Conservation (phyloP, 805 yeast genomes). For the Candida morakotiae region DNA sequence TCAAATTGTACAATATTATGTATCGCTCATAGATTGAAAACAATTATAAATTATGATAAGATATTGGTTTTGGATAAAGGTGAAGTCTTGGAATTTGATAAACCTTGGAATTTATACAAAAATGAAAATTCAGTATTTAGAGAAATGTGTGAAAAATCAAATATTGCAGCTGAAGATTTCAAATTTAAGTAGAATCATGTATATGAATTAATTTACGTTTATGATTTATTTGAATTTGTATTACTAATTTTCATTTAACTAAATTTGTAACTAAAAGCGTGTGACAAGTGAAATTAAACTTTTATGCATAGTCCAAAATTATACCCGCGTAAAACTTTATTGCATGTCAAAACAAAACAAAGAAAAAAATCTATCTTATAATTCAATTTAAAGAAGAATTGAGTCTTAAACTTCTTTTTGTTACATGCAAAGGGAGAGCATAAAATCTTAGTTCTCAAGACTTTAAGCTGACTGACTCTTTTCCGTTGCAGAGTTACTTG, state of each 20-base stretch:
- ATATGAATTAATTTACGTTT: neutral
- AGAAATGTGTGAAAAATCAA: constrained; percentile 35
- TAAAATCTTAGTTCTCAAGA: too few species aligned
- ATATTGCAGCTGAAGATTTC: constrained; percentile 14
- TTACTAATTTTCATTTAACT: too few species aligned
- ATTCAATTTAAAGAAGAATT: too few species aligned
- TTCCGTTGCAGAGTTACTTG: too few species aligned
- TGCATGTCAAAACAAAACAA: too few species aligned
- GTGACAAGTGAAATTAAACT: neutral
- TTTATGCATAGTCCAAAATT: constrained; percentile 7
- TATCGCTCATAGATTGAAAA: constrained; percentile 37
- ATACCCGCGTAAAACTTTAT: constrained; percentile 7
- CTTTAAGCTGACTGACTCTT: too few species aligned
- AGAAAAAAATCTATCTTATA: too few species aligned
- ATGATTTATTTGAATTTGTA: neutral
- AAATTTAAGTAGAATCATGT: neutral
- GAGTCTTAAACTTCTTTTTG: too few species aligned
- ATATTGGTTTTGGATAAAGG: constrained; percentile 34
- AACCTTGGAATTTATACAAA: constrained; percentile 29
- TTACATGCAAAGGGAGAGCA: too few species aligned
- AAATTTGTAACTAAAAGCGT: too few species aligned
- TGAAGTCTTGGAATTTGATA: constrained; percentile 27
- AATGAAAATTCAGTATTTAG: constrained; percentile 22
- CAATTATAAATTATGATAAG: constrained; percentile 32
- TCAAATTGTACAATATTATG: constrained; percentile 31